phyloP scores from a whole-genome alignment of 176 grass and related monocot genomes.

The Otatea glauca region DNA sequence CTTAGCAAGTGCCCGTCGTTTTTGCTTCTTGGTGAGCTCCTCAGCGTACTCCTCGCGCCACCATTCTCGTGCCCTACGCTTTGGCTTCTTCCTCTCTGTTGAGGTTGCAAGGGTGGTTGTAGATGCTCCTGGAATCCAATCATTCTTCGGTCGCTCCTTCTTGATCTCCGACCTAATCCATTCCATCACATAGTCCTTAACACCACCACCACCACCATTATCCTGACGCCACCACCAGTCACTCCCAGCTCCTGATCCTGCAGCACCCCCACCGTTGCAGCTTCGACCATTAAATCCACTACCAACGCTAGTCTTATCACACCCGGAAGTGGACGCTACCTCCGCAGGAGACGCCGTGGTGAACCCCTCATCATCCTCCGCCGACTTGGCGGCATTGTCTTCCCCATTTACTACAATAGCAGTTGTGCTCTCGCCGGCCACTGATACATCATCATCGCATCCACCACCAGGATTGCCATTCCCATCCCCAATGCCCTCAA shows the following conservation, averaged over 20 bases:
- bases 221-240: constrained; percentile 99
- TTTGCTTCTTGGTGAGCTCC: constrained; percentile 89
- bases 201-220: constrained; percentile 51
- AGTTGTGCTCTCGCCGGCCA: constrained; percentile 46
- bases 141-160: constrained; percentile 84
- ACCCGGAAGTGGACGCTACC: constrained; percentile 62
- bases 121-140: constrained; percentile 66
- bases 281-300: constrained; percentile 49
- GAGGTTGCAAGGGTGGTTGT: constrained; percentile 41
- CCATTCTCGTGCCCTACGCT: constrained; percentile 76
- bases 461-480: constrained; percentile 48
- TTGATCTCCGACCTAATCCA: constrained; percentile 98
- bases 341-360: constrained; percentile 55
- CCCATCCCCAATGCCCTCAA: constrained; percentile 34
- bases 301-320: constrained; percentile 59
- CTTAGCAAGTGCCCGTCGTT: constrained; percentile 59
- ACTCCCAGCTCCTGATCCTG: constrained; percentile 50
- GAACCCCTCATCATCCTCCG: constrained; percentile 59
- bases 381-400: constrained; percentile 55
- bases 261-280: constrained; percentile 62
- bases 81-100: constrained; percentile 55
- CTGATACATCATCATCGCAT: constrained; percentile 64
- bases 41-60: constrained; percentile 97
- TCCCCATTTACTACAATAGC: constrained; percentile 56
- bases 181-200: constrained; percentile 97